Percentiles rank a stretch among this genome's conserved stretches.
Conservation (phyloP, 768 basidiomycete species). For the Tricholoma terreum region DNA sequence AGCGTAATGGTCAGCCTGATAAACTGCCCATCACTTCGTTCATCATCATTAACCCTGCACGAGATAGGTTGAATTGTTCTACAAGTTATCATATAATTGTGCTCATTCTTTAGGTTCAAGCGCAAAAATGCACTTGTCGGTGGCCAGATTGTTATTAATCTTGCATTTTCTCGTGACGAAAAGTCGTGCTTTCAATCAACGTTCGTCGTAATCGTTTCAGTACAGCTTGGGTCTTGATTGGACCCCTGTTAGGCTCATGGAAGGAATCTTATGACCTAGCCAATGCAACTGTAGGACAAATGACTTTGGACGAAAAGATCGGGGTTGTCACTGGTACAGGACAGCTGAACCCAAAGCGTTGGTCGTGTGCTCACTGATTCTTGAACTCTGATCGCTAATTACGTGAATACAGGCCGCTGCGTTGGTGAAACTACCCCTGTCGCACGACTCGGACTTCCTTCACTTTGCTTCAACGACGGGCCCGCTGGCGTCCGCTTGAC, state of each 20-base stretch:
- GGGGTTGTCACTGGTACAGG: conserved; percentile 46
- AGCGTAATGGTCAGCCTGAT: not conserved
- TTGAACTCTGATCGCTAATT: not conserved
- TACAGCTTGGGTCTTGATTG: not conserved
- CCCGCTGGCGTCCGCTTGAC: conserved; percentile 43
- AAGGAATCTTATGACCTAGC: conserved; percentile 40
- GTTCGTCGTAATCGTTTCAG: not conserved
- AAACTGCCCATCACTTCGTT: not conserved
- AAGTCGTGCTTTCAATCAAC: not conserved
- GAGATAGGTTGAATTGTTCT: not conserved
- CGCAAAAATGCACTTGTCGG: not conserved
- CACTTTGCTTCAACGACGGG: conserved; percentile 47
- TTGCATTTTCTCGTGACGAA: not conserved
- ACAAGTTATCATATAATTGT: not conserved
- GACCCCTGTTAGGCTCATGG: conserved; percentile 38
- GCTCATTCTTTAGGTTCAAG: not conserved
- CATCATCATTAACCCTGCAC: not conserved
- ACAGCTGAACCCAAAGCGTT: conserved; percentile 37
- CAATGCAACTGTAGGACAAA: conserved; percentile 30
- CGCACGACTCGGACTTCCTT: conserved; percentile 39
- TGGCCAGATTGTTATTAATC: not conserved
- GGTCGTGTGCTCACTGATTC: conserved; percentile 2
- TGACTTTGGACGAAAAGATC: conserved; percentile 46
- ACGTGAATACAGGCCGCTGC: conserved; percentile 36
- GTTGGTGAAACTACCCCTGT: conserved; percentile 45